Evolutionary conservation across 164 flowering plant species (phyloP).

Genomic region (Nymphaea colorata): DNA sequence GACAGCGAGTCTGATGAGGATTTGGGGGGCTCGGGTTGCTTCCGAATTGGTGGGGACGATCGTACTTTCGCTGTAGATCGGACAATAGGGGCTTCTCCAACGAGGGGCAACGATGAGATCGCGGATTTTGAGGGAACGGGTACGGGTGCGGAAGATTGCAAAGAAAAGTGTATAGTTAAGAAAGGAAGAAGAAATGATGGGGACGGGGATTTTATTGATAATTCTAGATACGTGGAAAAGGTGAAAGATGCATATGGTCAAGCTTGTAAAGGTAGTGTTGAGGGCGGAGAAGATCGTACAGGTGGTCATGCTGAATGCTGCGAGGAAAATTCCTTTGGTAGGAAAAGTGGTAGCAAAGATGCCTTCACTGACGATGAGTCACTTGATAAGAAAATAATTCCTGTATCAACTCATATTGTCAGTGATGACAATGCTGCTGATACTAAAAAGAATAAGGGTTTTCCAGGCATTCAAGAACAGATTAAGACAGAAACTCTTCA

Average conservation of each 20-base stretch:
- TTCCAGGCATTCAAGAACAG: not conserved
- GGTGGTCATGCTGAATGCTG: not conserved
- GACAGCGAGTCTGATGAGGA: slow-evolving; percentile 2
- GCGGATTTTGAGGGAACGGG: not conserved
- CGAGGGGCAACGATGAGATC: not conserved
- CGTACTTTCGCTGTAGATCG: not conserved
- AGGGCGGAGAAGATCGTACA: not conserved
- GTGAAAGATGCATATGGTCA: not conserved
- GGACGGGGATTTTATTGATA: not conserved
- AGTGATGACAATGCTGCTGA: not conserved
- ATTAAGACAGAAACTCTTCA: not conserved
- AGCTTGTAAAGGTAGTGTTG: not conserved
- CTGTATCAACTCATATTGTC: not conserved
- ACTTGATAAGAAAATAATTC: not conserved
- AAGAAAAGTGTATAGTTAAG: not conserved
- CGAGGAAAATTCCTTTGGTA: not conserved
- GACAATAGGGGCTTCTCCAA: not conserved
- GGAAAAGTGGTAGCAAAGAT: not conserved
- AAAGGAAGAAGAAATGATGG: not conserved
- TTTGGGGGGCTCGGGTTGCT: not conserved
- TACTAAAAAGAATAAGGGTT: not conserved
- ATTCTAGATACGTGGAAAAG: not conserved
- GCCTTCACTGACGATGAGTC: not conserved
- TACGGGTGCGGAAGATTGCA: not conserved
- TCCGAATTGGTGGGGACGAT: not conserved